Evolutionary conservation across 169 alveolate species (phyloP), one percentile per base, ranked within the genome.

Genomic region (Besnoitia besnoiti): DNA sequence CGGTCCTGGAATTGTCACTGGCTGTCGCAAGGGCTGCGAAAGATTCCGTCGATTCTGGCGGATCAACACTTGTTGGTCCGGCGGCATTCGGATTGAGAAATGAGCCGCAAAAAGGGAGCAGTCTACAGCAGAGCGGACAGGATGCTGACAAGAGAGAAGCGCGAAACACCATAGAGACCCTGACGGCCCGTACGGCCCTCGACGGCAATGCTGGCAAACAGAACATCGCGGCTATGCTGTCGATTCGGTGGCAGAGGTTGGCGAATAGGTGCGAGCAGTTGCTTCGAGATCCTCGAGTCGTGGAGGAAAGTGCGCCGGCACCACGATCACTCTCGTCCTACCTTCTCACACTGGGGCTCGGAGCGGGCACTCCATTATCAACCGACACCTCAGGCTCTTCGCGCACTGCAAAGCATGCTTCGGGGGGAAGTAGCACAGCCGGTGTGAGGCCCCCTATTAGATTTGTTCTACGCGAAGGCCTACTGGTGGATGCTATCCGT

Each of bases 401-500:
- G 46, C 8, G 24, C 47, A 1, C 82, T 1, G 27, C 14, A 42
- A 7, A 19, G n/a, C 14, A n/a, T 42, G n/a, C 12, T n/a, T 10
- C 12, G 1, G 47, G 82, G n/a, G 46, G 46, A 24, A 42, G 82
- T 2, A 35, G 16, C 14, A n/a, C 47, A 30, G 8, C 14, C n/a
- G 46, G 82, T 0, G 12, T 27, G 94, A 62, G 84, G 67, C 79
- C 92, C 87, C 42, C 24, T 62, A 90, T 96, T 46, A 93, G 94
- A 40, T 98, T 98, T 91, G 97, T 98, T 94, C 99, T 99, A 94
- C 97, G 97, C 46, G 99, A 99, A 94, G 99, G 99, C 10, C 97
- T 98, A 67, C 95, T 99, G 46, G 95, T 98, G n/a, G 97, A 98
- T 92, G 99, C 99, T 5, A 97, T 99, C 92, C 97, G 98, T 51